Evolutionary conservation across 2,329 filamentous ascomycete species (phyloP), one percentile per base, ranked within the genome.

Genomic region (Xylaria sp.): DNA sequence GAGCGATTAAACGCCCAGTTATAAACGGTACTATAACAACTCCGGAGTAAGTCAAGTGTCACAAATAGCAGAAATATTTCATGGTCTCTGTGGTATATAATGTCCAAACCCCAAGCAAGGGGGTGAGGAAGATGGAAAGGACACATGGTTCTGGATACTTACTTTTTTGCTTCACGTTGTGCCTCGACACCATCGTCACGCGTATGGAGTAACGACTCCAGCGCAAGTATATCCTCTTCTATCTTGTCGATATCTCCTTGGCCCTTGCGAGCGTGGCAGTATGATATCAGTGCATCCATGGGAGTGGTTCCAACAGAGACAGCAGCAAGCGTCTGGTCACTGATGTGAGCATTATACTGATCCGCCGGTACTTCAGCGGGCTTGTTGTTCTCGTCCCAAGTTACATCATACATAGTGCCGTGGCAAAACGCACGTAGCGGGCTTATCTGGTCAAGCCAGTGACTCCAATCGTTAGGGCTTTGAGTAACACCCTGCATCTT

Each of bases 231-330:
- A 30, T 76, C 74, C 30, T 76, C 68, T 54, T 78, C 76, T 0
- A 81, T 64, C 7, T 75, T 70, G 1, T 61, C 55, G 1, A 73
- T 59, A 30, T 42, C 32, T 0, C 67, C 39, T 2, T 60, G 3
- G 27, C 57, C n/a, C 30, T 74, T 62, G 12, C 77, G 75, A 2
- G 77, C 73, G 5, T 64, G 27, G 30, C 77, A 71, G 61, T 81
- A 83, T 0, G 80, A 68, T 0, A 82, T 48, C 1, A 83, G 19
- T 0, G 81, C 75, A 54, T 83, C 82, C 65, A 82, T 75, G 2
- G 81, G 78, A 1, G 80, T 81, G 0, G 79, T 81, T 0, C 82
- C 82, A 0, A 83, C 73, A 0, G 81, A 72, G 0, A 80, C 51
- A 0, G 77, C 73, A 5, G 69, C 27, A 3, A 51, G 48, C 7